Conservation (phyloP, 2,329 filamentous ascomycete genomes). For the Mycogone perniciosa region DNA sequence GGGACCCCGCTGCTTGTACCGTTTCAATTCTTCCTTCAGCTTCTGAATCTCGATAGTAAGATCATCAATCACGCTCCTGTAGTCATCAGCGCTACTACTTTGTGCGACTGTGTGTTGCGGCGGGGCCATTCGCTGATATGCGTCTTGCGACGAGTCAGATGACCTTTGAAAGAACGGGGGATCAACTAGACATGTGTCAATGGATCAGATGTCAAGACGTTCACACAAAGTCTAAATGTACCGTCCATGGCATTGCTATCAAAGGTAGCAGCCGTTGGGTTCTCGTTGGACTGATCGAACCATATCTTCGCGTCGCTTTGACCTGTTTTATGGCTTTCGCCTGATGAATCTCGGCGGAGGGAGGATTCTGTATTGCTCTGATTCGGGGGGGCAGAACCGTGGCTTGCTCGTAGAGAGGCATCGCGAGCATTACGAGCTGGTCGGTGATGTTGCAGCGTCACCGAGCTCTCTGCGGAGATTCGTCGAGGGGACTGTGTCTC, state of each 20-base stretch:
- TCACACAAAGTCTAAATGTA: slow-evolving; percentile 20
- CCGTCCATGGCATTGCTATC: slow-evolving; percentile 43
- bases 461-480: slow-evolving; percentile 38
- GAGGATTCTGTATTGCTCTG: slow-evolving; percentile 17
- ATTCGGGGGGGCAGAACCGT: slow-evolving; percentile 19
- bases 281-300: slow-evolving; percentile 49
- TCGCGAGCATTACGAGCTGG: slow-evolving; percentile 40
- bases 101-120: slow-evolving; percentile 32
- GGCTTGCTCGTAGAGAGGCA: slow-evolving; percentile 27
- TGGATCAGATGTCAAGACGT: slow-evolving; percentile 5
- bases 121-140: slow-evolving; percentile 18
- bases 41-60: slow-evolving; percentile 78
- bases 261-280: slow-evolving; percentile 35
- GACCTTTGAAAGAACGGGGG: slow-evolving; percentile 51
- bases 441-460: slow-evolving; percentile 42
- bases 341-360: slow-evolving; percentile 38
- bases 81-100: slow-evolving; percentile 65
- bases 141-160: slow-evolving; percentile 39
- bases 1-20: slow-evolving; percentile 61
- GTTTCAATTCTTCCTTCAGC: slow-evolving; percentile 65
- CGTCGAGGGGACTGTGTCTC: slow-evolving; percentile 33
- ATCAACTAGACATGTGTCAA: slow-evolving; percentile 32
- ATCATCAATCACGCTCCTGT: slow-evolving; percentile 79
- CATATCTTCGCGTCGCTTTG: slow-evolving; percentile 46
- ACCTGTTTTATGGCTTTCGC: slow-evolving; percentile 42